These are phyloP conservation scores for Chalaropsis thielavioides DNA, from an alignment of 2,329 filamentous ascomycete genomes.

Conservation along the genomic window DNA sequence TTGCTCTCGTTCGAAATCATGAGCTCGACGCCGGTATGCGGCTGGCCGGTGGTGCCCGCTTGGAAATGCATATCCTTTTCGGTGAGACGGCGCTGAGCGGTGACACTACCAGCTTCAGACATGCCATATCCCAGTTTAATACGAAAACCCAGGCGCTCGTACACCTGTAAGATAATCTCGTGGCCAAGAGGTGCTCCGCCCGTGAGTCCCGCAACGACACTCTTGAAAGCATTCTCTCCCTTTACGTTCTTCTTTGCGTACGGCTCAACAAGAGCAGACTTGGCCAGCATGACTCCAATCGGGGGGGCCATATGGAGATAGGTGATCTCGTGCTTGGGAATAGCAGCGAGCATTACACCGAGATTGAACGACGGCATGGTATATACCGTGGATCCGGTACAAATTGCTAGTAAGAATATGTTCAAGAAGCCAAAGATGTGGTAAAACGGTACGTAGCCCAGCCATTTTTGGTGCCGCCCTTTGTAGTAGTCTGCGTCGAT, in stretches of 20 bases:
- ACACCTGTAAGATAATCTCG: constrained; percentile 43
- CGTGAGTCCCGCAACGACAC: constrained; percentile 37
- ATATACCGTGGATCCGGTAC: constrained; percentile 43
- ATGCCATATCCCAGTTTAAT: constrained; percentile 55
- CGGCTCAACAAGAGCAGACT: constrained; percentile 51
- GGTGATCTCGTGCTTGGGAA: constrained; percentile 49
- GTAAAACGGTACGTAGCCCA: constrained; percentile 58
- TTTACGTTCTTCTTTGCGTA: constrained; percentile 33
- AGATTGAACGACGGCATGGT: constrained; percentile 60
- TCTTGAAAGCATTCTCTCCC: constrained; percentile 41
- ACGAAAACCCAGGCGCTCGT: constrained; percentile 41
- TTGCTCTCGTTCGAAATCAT: constrained; percentile 41
- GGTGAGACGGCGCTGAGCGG: constrained; percentile 42
- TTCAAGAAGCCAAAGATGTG: constrained; percentile 46
- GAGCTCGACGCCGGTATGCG: constrained; percentile 54
- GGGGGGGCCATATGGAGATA: constrained; percentile 54
- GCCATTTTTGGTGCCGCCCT: constrained; percentile 27
- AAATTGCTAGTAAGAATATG: constrained; percentile 42
- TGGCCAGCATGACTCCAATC: constrained; percentile 53
- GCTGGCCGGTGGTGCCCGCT: constrained; percentile 46
- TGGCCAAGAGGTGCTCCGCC: constrained; percentile 51
- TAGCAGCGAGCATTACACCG: constrained; percentile 44
- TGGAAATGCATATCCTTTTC: constrained; percentile 32
- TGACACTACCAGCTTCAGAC: constrained; percentile 55
- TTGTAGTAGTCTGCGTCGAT: constrained; percentile 35